Percentiles rank a stretch among this genome's conserved stretches.
These are phyloP conservation scores for Kuraishia floccosa DNA, from an alignment of 805 yeast genomes.

Conservation along the genomic window DNA sequence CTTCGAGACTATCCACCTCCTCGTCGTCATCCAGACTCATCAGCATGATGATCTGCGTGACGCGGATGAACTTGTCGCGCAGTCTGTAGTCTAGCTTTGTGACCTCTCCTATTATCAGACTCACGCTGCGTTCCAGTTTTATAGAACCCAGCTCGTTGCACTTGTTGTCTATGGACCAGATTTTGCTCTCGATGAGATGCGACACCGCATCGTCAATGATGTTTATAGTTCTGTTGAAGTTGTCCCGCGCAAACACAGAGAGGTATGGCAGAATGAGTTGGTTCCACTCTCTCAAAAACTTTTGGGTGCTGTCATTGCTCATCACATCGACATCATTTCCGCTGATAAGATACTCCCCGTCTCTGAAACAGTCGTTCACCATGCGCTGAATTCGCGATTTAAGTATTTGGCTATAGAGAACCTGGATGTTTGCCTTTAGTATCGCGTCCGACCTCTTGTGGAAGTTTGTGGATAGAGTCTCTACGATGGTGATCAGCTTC, in stretches of 20 bases:
- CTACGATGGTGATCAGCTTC: neutral
- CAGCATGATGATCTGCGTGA: conserved; percentile 76
- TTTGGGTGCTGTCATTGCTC: conserved; percentile 18
- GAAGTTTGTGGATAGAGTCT: conserved; percentile 1
- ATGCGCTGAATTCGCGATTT: conserved; percentile 20
- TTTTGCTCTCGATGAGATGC: conserved; percentile 46
- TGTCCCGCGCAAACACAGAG: conserved; percentile 19
- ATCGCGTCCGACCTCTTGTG: neutral
- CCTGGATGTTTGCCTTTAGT: conserved; percentile 12
- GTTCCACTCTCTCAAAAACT: conserved; percentile 58
- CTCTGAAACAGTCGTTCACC: conserved; percentile 24
- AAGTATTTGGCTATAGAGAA: conserved; percentile 25
- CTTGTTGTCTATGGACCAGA: conserved; percentile 54
- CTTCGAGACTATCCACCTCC: conserved; percentile 18
- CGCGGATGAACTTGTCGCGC: conserved; percentile 67
- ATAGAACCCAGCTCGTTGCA: conserved; percentile 79
- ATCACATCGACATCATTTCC: conserved; percentile 4
- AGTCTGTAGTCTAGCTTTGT: conserved; percentile 64
- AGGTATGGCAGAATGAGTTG: conserved; percentile 52
- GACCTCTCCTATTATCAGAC: conserved; percentile 60
- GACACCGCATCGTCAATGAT: conserved; percentile 45
- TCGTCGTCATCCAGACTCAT: conserved; percentile 67
- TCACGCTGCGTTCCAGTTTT: conserved; percentile 72
- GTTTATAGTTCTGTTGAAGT: conserved; percentile 36
- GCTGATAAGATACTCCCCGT: conserved; percentile 22